Percentiles rank a stretch among this genome's conserved stretches.
These are phyloP conservation scores for Aspergillus egyptiacus DNA, from an alignment of 495 filamentous ascomycete species.

Conservation along the genomic window DNA sequence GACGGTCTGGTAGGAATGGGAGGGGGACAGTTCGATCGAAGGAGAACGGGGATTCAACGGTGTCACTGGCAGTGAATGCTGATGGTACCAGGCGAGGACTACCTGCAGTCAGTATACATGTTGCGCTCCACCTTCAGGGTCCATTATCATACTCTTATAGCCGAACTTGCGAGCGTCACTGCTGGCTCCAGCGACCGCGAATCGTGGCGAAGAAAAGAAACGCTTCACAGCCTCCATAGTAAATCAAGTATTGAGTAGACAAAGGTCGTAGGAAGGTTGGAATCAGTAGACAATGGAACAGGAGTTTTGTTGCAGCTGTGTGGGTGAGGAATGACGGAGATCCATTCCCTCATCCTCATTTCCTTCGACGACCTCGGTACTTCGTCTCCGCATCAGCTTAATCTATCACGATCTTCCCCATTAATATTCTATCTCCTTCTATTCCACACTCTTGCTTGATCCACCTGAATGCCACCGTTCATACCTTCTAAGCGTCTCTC, in stretches of 20 bases:
- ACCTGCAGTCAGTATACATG: slow-evolving; percentile 9
- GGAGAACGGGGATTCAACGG: slow-evolving; percentile 73
- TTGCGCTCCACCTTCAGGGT: neutral
- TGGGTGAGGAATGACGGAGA: neutral
- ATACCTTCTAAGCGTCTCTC: slow-evolving; percentile 45
- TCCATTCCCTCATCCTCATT: slow-evolving; percentile 9
- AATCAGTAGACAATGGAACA: neutral
- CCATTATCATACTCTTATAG: slow-evolving; percentile 77
- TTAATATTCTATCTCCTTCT: neutral
- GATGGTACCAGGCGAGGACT: slow-evolving; percentile 89
- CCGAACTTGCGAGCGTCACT: slow-evolving; percentile 80
- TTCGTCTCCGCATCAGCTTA: neutral
- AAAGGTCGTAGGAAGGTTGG: neutral
- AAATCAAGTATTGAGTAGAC: neutral
- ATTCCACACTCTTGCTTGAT: neutral
- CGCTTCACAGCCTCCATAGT: slow-evolving; percentile 53
- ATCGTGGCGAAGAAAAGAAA: slow-evolving; percentile 79
- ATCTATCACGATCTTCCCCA: neutral
- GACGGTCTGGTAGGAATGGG: slow-evolving; percentile 53
- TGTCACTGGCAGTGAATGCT: slow-evolving; percentile 66
- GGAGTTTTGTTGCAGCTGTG: neutral
- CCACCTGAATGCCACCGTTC: slow-evolving; percentile 47
- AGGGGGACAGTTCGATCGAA: slow-evolving; percentile 50
- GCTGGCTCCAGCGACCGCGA: slow-evolving; percentile 88
- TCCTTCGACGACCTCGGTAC: slow-evolving; percentile 7